phyloP scores from a whole-genome alignment of 2,329 filamentous ascomycete genomes.

The Fusarium austroafricanum region DNA sequence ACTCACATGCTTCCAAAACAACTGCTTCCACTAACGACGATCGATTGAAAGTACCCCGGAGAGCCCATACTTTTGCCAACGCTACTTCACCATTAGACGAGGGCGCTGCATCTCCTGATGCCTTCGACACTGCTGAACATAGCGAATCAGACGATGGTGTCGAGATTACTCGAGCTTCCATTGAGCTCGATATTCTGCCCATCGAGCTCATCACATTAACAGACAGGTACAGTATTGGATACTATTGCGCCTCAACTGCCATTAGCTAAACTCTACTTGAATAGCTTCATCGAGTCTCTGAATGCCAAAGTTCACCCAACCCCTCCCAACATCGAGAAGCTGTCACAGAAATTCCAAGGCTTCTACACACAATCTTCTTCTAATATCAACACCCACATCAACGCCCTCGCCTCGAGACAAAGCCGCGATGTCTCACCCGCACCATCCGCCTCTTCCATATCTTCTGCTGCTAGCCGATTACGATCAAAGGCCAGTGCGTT shows the following conservation, averaged over 20 bases:
- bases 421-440: slow-evolving; percentile 73
- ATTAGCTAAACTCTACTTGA: slow-evolving; percentile 33
- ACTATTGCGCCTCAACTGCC: background rate
- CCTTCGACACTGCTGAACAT: slow-evolving; percentile 61
- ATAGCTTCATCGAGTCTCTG: slow-evolving; percentile 89
- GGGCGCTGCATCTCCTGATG: slow-evolving; percentile 54
- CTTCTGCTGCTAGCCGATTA: slow-evolving; percentile 67
- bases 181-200: slow-evolving; percentile 88
- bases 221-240: slow-evolving; percentile 74
- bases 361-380: slow-evolving; percentile 86
- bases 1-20: slow-evolving; percentile 39
- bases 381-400: slow-evolving; percentile 89
- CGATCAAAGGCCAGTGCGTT: slow-evolving; percentile 67
- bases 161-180: slow-evolving; percentile 65
- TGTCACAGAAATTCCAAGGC: slow-evolving; percentile 91
- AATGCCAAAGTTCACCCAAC: slow-evolving; percentile 86
- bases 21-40: slow-evolving; percentile 47
- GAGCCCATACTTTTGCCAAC: slow-evolving; percentile 61
- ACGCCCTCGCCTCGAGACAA: slow-evolving; percentile 78
- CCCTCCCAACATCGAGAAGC: slow-evolving; percentile 83
- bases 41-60: slow-evolving; percentile 53
- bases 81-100: slow-evolving; percentile 46
- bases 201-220: slow-evolving; percentile 92
- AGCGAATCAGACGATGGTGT: slow-evolving; percentile 58
- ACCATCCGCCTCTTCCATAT: slow-evolving; percentile 65